phyloP scores from a whole-genome alignment of 352 stramenopile genomes.

The Globisporangium recalcitrans region DNA sequence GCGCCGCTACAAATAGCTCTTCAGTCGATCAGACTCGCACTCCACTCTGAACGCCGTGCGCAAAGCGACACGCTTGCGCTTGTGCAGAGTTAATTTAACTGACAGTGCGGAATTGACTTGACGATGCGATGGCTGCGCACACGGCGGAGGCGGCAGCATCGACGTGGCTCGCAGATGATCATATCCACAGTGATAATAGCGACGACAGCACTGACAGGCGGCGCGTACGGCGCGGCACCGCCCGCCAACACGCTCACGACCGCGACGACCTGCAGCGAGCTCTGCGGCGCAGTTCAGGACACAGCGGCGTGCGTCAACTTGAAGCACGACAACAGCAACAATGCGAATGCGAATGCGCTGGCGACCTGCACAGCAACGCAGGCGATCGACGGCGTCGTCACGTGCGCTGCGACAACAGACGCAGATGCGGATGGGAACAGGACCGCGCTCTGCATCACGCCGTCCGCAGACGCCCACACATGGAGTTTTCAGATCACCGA shows the following conservation, averaged over 20 bases:
- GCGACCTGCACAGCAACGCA: not conserved
- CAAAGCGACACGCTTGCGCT: not conserved
- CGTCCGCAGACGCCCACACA: not conserved
- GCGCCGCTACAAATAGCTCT: not conserved
- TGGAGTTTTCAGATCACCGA: conserved; percentile 10
- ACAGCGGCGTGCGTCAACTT: conserved; percentile 6
- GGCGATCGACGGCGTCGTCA: not conserved
- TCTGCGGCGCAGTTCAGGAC: conserved; percentile 3
- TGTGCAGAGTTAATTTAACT: not conserved
- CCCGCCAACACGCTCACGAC: not conserved
- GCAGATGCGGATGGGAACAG: not conserved
- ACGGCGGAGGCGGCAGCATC: not conserved
- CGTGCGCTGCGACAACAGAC: not conserved
- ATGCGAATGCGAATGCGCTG: not conserved
- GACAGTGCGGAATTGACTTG: not conserved
- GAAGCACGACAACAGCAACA: not conserved
- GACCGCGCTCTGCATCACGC: conserved; percentile 11
- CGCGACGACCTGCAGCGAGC: conserved; percentile 4
- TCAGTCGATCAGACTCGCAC: too few species aligned
- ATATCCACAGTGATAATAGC: not conserved
- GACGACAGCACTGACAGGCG: not conserved
- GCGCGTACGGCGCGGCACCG: not conserved
- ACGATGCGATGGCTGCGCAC: conserved; percentile 2
- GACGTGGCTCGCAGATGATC: not conserved
- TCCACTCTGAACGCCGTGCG: too few species aligned